Evolutionary conservation across 2,329 filamentous ascomycete species (phyloP), one percentile per base, ranked within the genome.

Genomic region (Cadophora sp.): DNA sequence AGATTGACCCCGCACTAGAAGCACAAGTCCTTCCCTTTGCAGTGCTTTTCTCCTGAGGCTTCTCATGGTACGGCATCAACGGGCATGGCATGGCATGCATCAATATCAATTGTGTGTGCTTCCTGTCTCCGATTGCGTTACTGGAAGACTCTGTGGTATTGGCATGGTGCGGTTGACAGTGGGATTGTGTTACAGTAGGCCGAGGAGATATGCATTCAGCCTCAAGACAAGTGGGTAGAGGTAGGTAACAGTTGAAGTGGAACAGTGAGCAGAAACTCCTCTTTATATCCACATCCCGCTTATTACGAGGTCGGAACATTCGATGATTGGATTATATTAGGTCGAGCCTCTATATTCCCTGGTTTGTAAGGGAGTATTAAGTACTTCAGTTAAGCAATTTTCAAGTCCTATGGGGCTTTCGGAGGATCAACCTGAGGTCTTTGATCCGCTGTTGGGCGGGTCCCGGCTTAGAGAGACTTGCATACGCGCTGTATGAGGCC

Each of bases 401-500:
- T 13, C 11, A 24, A 58, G 36, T 41, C 4, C 55, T 58, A 4
- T n/a, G 33, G 20, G 33, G 33, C 33, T 56, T 16, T 56, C 18
- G n/a, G 39, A 5, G 16, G 36, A 39, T 11, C 20, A 58, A 18
- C 33, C 14, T 58, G 55, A 41, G 55, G 36, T 41, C n/a, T 20
- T 56, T 30, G 53, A 39, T 56, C 53, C 55, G 55, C 55, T 43
- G 11, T 24, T 43, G 11, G 33, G 55, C 20, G 55, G 55, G 33
- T 0, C 36, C 55, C 36, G 33, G 36, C 20, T 58, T 16, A 33
- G 18, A 27, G 20, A 11, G 36, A 24, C 55, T 14, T 41, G 53
- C 55, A 58, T 58, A 24, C 55, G 55, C 55, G 55, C 36, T 43
- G 55, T 58, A 41, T 20, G 39, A 27, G 43, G 55, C 55, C 55